Evolutionary conservation across 257 asterid genomes (phyloP).

Genomic region (Solanum raphanifolium): DNA sequence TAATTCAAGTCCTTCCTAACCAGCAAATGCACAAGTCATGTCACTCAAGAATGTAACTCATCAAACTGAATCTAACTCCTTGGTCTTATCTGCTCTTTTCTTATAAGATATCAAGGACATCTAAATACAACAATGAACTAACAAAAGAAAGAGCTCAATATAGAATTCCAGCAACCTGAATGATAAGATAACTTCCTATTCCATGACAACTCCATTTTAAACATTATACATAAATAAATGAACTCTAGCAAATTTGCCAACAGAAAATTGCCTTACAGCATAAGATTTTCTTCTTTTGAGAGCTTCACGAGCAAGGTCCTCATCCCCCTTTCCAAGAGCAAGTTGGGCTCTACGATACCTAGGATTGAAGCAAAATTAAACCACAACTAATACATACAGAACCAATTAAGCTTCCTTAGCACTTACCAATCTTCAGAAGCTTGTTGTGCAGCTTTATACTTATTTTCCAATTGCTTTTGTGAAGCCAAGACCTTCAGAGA

Average conservation of each 20-base stretch:
- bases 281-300: constrained; percentile 87
- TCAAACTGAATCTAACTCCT: background rate
- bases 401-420: background rate
- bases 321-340: constrained; percentile 92
- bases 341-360: constrained; percentile 97
- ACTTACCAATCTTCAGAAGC: constrained; percentile 92
- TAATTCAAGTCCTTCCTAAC: background rate
- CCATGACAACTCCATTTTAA: background rate
- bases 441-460: constrained; percentile 74
- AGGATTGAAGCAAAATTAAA: constrained; percentile 12
- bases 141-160: background rate
- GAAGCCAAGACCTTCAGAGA: constrained; percentile 82
- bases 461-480: constrained; percentile 88
- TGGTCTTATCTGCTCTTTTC: background rate
- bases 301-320: constrained; percentile 99
- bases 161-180: background rate
- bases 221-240: background rate
- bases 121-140: background rate
- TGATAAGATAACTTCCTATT: background rate
- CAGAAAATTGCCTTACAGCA: constrained; percentile 42
- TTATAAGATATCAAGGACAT: background rate
- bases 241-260: background rate
- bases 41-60: background rate
- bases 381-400: constrained; percentile 9
- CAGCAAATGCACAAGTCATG: background rate